A percentile compares a stretch with the other conserved stretches of the same genome.
These are phyloP conservation scores for Amoeboaphelidium protococcarum DNA, from an alignment of 371 early-diverging fungal species.

Conservation along the genomic window DNA sequence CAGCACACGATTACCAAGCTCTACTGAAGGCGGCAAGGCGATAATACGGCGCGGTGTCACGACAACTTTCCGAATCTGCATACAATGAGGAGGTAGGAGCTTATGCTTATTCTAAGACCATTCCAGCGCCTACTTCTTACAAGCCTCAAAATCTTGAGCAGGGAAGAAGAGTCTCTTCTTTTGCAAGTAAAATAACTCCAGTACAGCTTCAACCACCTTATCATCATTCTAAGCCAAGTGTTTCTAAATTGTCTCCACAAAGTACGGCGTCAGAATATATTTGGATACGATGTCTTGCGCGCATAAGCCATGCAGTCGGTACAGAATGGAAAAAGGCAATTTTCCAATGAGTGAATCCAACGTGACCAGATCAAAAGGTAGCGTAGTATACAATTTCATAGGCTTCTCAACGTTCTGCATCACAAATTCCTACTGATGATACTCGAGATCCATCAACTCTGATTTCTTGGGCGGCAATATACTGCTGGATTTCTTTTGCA, in stretches of 20 bases:
- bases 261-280: neutral
- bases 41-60: conserved; percentile 31
- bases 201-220: neutral
- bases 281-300: too few species aligned
- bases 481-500: too few species aligned
- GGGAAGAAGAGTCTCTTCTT: neutral
- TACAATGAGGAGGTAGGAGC: neutral
- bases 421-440: too few species aligned
- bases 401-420: too few species aligned
- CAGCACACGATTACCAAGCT: conserved; percentile 34
- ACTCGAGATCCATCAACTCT: too few species aligned
- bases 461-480: too few species aligned
- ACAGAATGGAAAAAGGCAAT: too few species aligned
- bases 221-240: neutral
- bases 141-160: neutral
- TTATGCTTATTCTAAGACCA: neutral
- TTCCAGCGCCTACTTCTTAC: neutral
- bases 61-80: conserved; percentile 18
- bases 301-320: too few species aligned
- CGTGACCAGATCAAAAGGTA: too few species aligned
- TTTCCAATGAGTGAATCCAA: too few species aligned
- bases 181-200: neutral
- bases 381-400: too few species aligned
- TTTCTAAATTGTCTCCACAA: neutral
- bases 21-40: conserved; percentile 22